phyloP scores from a whole-genome alignment of 164 flowering plant genomes.

The Aristolochia contorta region DNA sequence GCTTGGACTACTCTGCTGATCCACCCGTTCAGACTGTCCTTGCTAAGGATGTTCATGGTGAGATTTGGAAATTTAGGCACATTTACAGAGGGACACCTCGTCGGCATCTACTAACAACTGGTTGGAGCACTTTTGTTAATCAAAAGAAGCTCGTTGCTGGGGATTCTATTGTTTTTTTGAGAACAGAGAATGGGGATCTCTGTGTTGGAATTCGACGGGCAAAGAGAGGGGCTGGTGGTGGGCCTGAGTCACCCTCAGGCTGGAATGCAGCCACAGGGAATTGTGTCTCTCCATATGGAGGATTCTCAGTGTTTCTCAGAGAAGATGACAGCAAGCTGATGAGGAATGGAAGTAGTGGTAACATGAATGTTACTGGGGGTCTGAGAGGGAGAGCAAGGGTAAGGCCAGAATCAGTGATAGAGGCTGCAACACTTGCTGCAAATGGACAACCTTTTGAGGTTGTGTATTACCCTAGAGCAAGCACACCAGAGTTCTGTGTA shows the following conservation, averaged over 20 bases:
- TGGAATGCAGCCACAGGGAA: slow-evolving; percentile 44
- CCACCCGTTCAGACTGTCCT: slow-evolving; percentile 89
- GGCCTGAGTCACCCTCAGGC: slow-evolving; percentile 32
- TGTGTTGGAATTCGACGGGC: slow-evolving; percentile 90
- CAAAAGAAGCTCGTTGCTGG: slow-evolving; percentile 96
- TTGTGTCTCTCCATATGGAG: slow-evolving; percentile 37
- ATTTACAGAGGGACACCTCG: slow-evolving; percentile 94
- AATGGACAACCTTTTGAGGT: slow-evolving; percentile 71
- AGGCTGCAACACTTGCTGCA: slow-evolving; percentile 61
- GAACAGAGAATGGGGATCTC: slow-evolving; percentile 71
- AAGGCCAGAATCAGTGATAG: slow-evolving; percentile 53
- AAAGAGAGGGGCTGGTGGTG: slow-evolving; percentile 48
- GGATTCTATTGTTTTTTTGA: slow-evolving; percentile 80
- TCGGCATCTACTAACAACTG: slow-evolving; percentile 88
- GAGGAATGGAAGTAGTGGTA: slow-evolving; percentile 25
- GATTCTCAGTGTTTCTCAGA: slow-evolving; percentile 42
- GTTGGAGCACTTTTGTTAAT: slow-evolving; percentile 95
- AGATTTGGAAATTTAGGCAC: slow-evolving; percentile 86
- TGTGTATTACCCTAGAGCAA: slow-evolving; percentile 73
- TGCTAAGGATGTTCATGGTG: slow-evolving; percentile 93
- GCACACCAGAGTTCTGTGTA: slow-evolving; percentile 90
- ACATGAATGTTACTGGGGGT: slow-evolving; percentile 16
- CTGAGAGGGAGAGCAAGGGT: slow-evolving; percentile 30
- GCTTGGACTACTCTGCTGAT: slow-evolving; percentile 72
- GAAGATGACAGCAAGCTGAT: slow-evolving; percentile 42